A percentile compares a stretch with the other conserved stretches of the same genome.
Evolutionary conservation across 164 flowering plant species (phyloP).

Genomic region (Umbilicus rupestris): DNA sequence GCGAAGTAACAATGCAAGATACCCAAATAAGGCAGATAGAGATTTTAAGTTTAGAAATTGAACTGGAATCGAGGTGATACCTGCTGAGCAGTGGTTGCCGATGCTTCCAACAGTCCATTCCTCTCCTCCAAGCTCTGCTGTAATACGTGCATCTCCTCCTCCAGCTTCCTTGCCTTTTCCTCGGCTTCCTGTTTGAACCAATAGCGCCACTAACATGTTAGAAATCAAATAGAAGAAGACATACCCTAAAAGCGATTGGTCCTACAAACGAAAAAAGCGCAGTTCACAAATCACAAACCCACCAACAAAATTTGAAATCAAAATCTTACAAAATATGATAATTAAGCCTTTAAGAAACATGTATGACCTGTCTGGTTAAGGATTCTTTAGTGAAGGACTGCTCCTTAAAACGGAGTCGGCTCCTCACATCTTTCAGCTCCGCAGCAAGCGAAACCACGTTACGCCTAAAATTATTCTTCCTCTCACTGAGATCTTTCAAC

Average conservation of each 20-base stretch:
- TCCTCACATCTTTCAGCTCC: slow-evolving; percentile 82
- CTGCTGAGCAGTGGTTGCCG: slow-evolving; percentile 53
- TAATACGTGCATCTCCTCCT: slow-evolving; percentile 48
- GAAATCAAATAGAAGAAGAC: too few relatives aligned
- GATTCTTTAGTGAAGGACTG: slow-evolving; percentile 55
- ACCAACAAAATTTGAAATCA: slow-evolving; percentile 7
- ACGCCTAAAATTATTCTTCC: slow-evolving; percentile 60
- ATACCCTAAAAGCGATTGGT: neutral
- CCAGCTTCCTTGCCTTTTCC: slow-evolving; percentile 56
- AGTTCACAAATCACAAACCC: neutral
- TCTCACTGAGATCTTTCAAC: slow-evolving; percentile 76
- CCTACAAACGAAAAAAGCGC: too few relatives aligned
- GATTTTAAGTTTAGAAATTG: too few relatives aligned
- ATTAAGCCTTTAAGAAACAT: too few relatives aligned
- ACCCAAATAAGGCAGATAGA: too few relatives aligned
- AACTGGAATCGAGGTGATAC: too few relatives aligned
- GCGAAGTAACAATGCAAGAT: neutral
- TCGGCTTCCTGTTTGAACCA: slow-evolving; percentile 50
- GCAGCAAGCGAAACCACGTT: slow-evolving; percentile 72
- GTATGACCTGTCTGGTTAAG: slow-evolving; percentile 53
- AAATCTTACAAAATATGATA: too few relatives aligned
- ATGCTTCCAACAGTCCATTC: slow-evolving; percentile 43
- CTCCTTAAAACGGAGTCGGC: slow-evolving; percentile 55
- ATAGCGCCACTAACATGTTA: neutral
- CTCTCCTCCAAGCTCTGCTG: slow-evolving; percentile 67